phyloP scores from a whole-genome alignment of 2,329 filamentous ascomycete genomes.

The Acrodontium crateriforme region DNA sequence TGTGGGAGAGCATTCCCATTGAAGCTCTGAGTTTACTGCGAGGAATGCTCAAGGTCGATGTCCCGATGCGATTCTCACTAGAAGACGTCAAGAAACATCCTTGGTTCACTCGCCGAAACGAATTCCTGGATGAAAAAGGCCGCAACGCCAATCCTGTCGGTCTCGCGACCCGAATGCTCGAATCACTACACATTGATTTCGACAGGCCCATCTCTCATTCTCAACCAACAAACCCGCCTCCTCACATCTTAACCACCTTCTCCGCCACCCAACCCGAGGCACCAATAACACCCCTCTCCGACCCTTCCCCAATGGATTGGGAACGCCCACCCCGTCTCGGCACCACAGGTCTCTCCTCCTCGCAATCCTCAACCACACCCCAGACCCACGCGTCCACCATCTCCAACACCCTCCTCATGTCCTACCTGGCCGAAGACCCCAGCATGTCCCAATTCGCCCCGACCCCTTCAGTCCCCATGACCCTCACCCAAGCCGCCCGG shows the following conservation, averaged over 20 bases:
- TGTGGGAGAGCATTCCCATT: constrained; percentile 68
- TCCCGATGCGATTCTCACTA: constrained; percentile 65
- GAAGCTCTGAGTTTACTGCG: constrained; percentile 69
- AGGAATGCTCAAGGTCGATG: constrained; percentile 82
- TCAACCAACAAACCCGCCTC: constrained; percentile 26
- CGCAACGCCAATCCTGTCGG: constrained; percentile 63
- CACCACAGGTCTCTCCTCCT: neutral
- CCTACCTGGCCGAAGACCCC: constrained; percentile 64
- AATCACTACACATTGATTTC: constrained; percentile 68
- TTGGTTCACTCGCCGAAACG: constrained; percentile 81
- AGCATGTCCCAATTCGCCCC: constrained; percentile 67
- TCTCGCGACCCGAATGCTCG: constrained; percentile 89
- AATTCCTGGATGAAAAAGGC: constrained; percentile 60
- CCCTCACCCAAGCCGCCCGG: constrained; percentile 68
- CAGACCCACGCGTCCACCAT: constrained; percentile 19
- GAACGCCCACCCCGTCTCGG: constrained; percentile 47
- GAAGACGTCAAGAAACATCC: constrained; percentile 78
- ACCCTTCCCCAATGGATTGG: constrained; percentile 72
- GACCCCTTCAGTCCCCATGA: constrained; percentile 63
- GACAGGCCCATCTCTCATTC: constrained; percentile 42
- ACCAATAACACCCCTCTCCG: constrained; percentile 60
- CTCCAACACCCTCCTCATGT: constrained; percentile 5
- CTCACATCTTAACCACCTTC: constrained; percentile 4
- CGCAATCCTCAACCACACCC: constrained; percentile 11
- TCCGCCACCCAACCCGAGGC: constrained; percentile 50